Percentiles rank a stretch among this genome's conserved stretches.
Conservation (phyloP, 2,329 filamentous ascomycete genomes). For the Hirsutella thompsonii region DNA sequence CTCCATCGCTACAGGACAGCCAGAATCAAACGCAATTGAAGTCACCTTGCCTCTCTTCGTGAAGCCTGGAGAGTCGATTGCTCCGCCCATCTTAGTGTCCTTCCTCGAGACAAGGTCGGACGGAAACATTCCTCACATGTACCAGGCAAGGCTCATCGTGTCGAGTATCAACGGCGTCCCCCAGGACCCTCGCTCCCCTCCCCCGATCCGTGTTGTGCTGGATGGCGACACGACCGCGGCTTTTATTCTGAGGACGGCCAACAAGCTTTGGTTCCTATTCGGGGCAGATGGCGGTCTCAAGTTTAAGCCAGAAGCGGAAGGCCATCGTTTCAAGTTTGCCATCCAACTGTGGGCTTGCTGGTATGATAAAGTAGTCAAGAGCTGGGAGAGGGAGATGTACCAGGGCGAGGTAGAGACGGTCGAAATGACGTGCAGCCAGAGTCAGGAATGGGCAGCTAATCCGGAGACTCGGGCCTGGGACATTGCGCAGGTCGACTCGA, state of each 20-base stretch:
- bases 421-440: background rate
- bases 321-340: background rate
- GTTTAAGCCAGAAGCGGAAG: conserved; percentile 1
- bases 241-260: background rate
- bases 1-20: background rate
- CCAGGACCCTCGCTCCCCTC: background rate
- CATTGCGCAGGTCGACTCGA: background rate
- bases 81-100: background rate
- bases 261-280: conserved; percentile 2
- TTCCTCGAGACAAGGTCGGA: conserved; percentile 1
- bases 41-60: background rate
- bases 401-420: conserved; percentile 1
- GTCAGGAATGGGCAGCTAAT: background rate
- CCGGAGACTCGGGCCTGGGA: background rate
- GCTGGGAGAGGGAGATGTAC: conserved; percentile 1
- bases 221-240: background rate
- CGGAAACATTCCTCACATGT: conserved; percentile 1
- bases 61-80: background rate
- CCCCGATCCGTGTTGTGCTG: background rate
- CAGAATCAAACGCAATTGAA: background rate
- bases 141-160: conserved; percentile 1
- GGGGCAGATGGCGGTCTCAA: background rate
- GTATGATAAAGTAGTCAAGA: background rate
- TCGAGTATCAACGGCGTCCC: background rate
- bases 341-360: conserved; percentile 2